Conservation (phyloP, 768 basidiomycete species). For the Tulasnella sp. region DNA sequence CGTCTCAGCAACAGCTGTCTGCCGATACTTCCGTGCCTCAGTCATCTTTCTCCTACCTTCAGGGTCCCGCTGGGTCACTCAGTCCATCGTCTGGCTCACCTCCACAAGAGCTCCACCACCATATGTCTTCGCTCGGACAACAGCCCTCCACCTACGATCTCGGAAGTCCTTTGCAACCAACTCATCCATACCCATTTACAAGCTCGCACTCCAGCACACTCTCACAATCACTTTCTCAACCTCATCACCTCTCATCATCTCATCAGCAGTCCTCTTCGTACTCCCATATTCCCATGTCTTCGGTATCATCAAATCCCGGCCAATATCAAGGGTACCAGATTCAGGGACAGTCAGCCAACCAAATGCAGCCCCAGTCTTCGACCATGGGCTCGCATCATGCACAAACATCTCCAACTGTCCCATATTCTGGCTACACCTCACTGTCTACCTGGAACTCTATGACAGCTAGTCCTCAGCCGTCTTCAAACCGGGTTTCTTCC, state of each 20-base stretch:
- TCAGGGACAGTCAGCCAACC: neutral
- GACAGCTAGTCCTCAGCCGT: neutral
- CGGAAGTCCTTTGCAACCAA: neutral
- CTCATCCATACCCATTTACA: slow-evolving; percentile 1
- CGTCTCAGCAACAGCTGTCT: no score
- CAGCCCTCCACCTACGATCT: neutral
- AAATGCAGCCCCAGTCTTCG: neutral
- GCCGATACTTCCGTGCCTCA: no score
- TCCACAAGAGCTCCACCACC: no score
- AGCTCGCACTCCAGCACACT: slow-evolving; percentile 7
- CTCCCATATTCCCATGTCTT: neutral
- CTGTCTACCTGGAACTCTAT: slow-evolving; percentile 10
- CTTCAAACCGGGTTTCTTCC: neutral
- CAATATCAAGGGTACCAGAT: neutral
- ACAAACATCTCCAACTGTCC: neutral
- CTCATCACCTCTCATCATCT: neutral
- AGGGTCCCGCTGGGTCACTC: no score
- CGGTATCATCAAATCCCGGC: neutral
- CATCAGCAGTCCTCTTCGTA: neutral
- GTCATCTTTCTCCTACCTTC: no score
- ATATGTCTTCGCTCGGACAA: neutral
- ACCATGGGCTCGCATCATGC: neutral
- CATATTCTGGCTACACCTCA: neutral
- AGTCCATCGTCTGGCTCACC: no score
- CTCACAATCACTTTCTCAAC: slow-evolving; percentile 1